Conservation (phyloP, 73 alveolate species). For the Halteria grandinella region DNA sequence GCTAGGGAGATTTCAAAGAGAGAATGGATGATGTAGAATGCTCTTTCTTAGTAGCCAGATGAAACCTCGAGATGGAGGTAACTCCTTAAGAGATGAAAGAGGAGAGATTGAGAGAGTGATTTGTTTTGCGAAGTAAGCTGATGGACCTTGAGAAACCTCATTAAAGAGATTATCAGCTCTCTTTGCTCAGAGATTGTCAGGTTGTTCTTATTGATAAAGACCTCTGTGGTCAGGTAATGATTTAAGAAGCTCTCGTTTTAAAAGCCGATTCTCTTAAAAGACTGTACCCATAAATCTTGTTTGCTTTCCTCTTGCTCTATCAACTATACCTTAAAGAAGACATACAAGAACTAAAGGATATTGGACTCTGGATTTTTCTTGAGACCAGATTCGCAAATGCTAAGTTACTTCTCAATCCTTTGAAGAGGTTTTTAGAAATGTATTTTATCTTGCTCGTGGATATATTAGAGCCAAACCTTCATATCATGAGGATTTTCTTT, state of each 20-base stretch:
- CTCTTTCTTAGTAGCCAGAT: constrained; percentile 7
- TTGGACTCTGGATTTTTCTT: background rate
- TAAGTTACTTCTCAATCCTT: constrained; percentile 13
- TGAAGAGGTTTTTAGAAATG: background rate
- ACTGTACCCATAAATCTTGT: background rate
- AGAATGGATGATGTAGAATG: background rate
- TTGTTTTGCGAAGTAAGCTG: background rate
- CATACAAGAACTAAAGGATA: background rate
- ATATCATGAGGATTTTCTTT: background rate
- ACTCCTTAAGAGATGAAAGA: background rate
- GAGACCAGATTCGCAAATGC: constrained; percentile 4
- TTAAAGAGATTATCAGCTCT: background rate
- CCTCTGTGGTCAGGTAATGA: background rate
- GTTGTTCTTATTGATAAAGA: constrained; percentile 1
- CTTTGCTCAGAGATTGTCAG: background rate
- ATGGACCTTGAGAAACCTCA: background rate
- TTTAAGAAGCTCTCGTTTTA: background rate
- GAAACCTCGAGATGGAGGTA: background rate
- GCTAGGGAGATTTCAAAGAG: background rate
- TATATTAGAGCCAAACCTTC: background rate
- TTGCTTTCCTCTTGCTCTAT: background rate
- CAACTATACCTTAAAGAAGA: background rate
- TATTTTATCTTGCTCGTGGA: background rate
- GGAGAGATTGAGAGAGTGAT: background rate
- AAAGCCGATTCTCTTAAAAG: background rate